These are phyloP conservation scores for Globisporangium apiculatum DNA, from an alignment of 352 stramenopile genomes.

Conservation along the genomic window DNA sequence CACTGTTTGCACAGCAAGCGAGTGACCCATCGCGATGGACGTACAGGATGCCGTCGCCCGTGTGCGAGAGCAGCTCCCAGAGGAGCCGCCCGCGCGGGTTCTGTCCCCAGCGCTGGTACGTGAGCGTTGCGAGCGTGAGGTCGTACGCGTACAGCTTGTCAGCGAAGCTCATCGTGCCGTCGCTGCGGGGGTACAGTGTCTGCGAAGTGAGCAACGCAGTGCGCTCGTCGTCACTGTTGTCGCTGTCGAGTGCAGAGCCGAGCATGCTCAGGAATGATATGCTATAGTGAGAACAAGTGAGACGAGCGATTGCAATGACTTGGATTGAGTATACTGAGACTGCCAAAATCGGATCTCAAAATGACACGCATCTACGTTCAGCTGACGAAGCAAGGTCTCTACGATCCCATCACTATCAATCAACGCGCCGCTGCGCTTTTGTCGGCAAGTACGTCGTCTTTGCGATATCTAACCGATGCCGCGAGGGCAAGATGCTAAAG, in stretches of 20 bases:
- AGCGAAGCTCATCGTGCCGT: conserved; percentile 35
- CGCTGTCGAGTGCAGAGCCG: background rate
- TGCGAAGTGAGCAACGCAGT: conserved; percentile 7
- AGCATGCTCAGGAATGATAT: background rate
- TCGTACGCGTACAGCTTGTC: conserved; percentile 69
- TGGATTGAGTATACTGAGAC: background rate
- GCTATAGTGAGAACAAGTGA: background rate
- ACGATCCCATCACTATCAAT: background rate
- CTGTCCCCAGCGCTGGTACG: conserved; percentile 62
- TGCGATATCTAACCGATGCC: conserved; percentile 12
- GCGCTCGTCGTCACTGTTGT: conserved; percentile 6
- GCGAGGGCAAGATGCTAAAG: conserved; percentile 41
- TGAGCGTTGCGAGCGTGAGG: conserved; percentile 58
- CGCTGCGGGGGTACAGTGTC: background rate
- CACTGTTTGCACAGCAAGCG: background rate
- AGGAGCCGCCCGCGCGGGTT: conserved; percentile 33
- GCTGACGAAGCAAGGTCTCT: background rate
- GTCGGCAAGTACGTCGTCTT: conserved; percentile 22
- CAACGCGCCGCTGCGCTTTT: conserved; percentile 18
- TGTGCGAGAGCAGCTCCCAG: conserved; percentile 77
- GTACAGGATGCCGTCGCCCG: conserved; percentile 79
- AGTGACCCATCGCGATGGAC: conserved; percentile 5
- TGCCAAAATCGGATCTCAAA: too few species aligned
- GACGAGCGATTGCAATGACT: background rate
- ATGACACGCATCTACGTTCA: background rate